A percentile compares a stretch with the other conserved stretches of the same genome.
Evolutionary conservation across 1,139 yeast genomes (phyloP).

Genomic region (Yamadazyma trypodendri): DNA sequence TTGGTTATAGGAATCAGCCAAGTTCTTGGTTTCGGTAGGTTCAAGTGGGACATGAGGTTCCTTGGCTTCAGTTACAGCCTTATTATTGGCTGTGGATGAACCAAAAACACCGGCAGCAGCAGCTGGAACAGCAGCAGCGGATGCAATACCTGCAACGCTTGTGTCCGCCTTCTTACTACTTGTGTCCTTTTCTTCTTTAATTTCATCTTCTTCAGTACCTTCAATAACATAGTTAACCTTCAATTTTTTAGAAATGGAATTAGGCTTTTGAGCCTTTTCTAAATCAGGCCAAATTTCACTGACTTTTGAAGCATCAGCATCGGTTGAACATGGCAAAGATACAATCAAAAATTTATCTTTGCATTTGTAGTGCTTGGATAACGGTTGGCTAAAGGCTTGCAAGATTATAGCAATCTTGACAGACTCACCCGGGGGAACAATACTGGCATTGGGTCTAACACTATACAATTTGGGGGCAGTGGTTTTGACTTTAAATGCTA

Average conservation of each 20-base stretch:
- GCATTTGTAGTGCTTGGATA: constrained; percentile 70
- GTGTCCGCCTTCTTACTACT: constrained; percentile 8
- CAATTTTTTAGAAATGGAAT: constrained; percentile 70
- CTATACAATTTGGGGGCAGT: constrained; percentile 96
- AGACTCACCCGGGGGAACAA: constrained; percentile 71
- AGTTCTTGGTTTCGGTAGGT: constrained; percentile 20
- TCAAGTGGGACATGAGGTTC: constrained; percentile 12
- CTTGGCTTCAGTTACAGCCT: constrained; percentile 17
- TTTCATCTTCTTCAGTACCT: constrained; percentile 21
- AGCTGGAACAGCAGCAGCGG: constrained; percentile 14
- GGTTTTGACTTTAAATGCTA: constrained; percentile 95
- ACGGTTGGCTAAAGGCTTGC: constrained; percentile 79
- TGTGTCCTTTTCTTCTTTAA: constrained; percentile 11
- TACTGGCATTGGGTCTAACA: constrained; percentile 92
- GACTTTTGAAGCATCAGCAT: constrained; percentile 55
- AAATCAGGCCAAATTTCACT: constrained; percentile 72
- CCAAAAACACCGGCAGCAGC: constrained; percentile 18
- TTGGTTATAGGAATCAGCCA: constrained; percentile 40
- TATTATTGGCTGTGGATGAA: constrained; percentile 16
- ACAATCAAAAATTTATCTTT: constrained; percentile 92
- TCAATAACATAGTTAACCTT: constrained; percentile 63
- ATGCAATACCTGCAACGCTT: constrained; percentile 15
- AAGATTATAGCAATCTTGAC: constrained; percentile 78
- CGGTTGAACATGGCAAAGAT: constrained; percentile 70
- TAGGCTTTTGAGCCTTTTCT: constrained; percentile 59